phyloP scores from a whole-genome alignment of 2,329 filamentous ascomycete genomes.

The Colletotrichum limetticola region DNA sequence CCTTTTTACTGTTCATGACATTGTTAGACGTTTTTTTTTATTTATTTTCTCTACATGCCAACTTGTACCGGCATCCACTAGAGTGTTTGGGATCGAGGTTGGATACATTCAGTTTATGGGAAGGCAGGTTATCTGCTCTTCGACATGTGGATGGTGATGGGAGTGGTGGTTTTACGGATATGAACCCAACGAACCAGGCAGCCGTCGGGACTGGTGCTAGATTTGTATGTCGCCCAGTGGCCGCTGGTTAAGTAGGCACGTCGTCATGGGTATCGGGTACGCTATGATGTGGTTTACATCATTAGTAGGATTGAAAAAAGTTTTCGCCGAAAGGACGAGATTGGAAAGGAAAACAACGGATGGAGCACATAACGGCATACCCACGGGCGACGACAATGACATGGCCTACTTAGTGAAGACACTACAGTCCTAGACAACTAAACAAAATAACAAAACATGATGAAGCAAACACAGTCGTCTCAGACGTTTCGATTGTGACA shows the following conservation, averaged over 20 bases:
- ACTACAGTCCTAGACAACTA: constrained; percentile 29
- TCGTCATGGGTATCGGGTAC: neutral
- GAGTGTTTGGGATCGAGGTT: constrained; percentile 19
- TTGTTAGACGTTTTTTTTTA: constrained; percentile 36
- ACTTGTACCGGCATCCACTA: constrained; percentile 19
- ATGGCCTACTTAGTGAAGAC: neutral
- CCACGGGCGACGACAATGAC: neutral
- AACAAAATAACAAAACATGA: constrained; percentile 22
- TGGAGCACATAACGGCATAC: constrained; percentile 3
- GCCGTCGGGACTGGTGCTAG: constrained; percentile 15
- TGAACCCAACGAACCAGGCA: constrained; percentile 12
- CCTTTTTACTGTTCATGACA: constrained; percentile 23
- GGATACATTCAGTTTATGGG: neutral
- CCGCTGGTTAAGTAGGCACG: neutral
- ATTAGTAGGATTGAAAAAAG: neutral
- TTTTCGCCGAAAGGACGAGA: constrained; percentile 4
- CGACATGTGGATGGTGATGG: neutral
- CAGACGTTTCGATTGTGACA: no score
- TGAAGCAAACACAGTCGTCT: neutral
- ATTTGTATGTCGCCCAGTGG: constrained; percentile 1
- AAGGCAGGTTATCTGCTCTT: constrained; percentile 5
- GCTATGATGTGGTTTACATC: neutral
- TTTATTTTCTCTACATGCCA: constrained; percentile 25
- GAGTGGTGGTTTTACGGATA: constrained; percentile 18
- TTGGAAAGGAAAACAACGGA: constrained; percentile 19